Evolutionary conservation across 371 early-diverging fungal genomes (phyloP).

Genomic region (Rhizopus delemar): DNA sequence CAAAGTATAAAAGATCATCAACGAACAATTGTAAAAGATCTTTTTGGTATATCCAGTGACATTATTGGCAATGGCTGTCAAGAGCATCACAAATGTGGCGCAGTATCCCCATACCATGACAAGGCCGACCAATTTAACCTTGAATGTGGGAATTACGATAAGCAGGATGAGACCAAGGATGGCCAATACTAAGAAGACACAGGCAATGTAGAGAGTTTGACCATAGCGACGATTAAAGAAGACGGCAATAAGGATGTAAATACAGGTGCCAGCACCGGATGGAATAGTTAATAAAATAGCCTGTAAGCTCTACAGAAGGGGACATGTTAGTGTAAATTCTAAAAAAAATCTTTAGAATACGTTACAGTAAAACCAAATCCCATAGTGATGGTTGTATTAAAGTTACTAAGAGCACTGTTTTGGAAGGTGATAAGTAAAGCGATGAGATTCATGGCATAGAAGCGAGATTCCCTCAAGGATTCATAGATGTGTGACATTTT

Average conservation of each 20-base stretch:
- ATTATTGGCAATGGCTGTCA: conserved; percentile 22
- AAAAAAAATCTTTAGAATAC: neutral
- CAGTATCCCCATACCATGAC: conserved; percentile 37
- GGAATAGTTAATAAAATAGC: conserved; percentile 47
- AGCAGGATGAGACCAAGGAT: conserved; percentile 41
- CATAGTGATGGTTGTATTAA: conserved; percentile 38
- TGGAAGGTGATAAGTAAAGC: conserved; percentile 38
- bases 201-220: conserved; percentile 33
- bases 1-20: conserved; percentile 29
- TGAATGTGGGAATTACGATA: conserved; percentile 37
- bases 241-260: conserved; percentile 34
- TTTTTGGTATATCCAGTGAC: conserved; percentile 43
- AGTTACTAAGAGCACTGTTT: conserved; percentile 41
- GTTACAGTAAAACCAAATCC: conserved; percentile 47
- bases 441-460: conserved; percentile 25
- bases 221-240: conserved; percentile 40
- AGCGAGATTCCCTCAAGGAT: conserved; percentile 29
- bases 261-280: conserved; percentile 32
- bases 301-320: conserved; percentile 8
- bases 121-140: conserved; percentile 38
- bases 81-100: conserved; percentile 19
- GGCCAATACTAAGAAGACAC: conserved; percentile 23
- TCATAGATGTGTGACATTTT: conserved; percentile 35
- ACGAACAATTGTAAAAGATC: conserved; percentile 27
- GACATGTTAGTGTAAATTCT: neutral